Percentiles rank a stretch among this genome's conserved stretches.
Evolutionary conservation across 495 filamentous ascomycete genomes (phyloP).

Genomic region (Arthonia radiata): DNA sequence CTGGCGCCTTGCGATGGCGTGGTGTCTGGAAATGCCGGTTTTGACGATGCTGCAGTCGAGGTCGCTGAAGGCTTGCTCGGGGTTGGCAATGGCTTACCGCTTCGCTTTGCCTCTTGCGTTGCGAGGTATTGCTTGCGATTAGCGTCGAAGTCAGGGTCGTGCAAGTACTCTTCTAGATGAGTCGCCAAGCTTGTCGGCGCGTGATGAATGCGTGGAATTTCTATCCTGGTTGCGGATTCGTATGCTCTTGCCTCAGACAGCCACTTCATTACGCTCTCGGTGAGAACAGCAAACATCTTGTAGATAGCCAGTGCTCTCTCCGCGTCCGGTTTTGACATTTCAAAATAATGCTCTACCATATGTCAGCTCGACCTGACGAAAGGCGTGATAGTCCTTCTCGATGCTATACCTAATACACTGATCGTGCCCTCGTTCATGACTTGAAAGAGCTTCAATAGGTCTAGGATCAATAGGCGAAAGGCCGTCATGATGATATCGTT

Average conservation of each 20-base stretch:
- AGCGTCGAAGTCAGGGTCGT: slow-evolving; percentile 88
- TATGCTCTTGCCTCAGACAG: slow-evolving; percentile 67
- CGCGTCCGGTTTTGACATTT: slow-evolving; percentile 88
- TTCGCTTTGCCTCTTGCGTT: slow-evolving; percentile 59
- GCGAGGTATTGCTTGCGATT: slow-evolving; percentile 78
- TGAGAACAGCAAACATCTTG: slow-evolving; percentile 77
- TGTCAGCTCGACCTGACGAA: slow-evolving; percentile 7
- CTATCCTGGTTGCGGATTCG: slow-evolving; percentile 71
- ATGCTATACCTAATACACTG: slow-evolving; percentile 62
- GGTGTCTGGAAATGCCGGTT: slow-evolving; percentile 9
- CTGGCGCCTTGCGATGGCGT: slow-evolving; percentile 6
- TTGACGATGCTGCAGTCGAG: slow-evolving; percentile 8
- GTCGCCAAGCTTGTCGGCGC: slow-evolving; percentile 73
- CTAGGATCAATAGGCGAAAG: slow-evolving; percentile 78
- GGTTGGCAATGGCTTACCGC: slow-evolving; percentile 17
- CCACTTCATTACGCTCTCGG: slow-evolving; percentile 77
- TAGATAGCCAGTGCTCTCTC: slow-evolving; percentile 83
- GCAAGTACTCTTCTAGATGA: slow-evolving; percentile 81
- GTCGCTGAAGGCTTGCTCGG: slow-evolving; percentile 8
- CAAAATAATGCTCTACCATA: slow-evolving; percentile 71
- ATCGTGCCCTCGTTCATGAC: slow-evolving; percentile 96
- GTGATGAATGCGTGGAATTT: slow-evolving; percentile 95
- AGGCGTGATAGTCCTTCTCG: neutral
- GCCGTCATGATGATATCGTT: slow-evolving; percentile 94
- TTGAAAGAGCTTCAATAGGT: slow-evolving; percentile 75